Evolutionary conservation across 148 eudicot genomes (phyloP).

Genomic region (Nepenthes gracilis): DNA sequence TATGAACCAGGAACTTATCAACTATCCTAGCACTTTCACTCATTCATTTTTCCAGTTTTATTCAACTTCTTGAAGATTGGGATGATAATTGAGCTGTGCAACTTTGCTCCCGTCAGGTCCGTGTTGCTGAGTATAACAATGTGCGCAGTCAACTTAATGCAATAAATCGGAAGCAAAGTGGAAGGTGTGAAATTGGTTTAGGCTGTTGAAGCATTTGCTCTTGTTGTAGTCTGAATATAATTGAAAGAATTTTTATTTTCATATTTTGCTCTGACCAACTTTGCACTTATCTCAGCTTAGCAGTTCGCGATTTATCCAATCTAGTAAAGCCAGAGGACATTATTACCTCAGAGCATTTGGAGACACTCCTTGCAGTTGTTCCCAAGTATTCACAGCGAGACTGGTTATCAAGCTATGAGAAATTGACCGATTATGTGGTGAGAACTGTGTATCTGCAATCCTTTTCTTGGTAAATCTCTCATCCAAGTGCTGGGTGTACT

Average conservation of each 20-base stretch:
- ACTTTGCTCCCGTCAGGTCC: conserved; percentile 44
- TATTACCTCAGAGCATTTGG: conserved; percentile 70
- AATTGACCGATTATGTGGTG: conserved; percentile 91
- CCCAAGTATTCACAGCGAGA: conserved; percentile 93
- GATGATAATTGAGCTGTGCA: background rate
- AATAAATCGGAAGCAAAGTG: conserved; percentile 91
- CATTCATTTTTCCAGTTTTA: background rate
- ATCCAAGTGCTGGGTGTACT: background rate
- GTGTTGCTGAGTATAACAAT: conserved; percentile 92
- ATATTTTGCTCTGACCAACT: background rate
- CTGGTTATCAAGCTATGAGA: conserved; percentile 93
- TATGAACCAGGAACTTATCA: background rate
- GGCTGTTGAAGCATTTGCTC: background rate
- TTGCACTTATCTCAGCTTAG: conserved; percentile 52
- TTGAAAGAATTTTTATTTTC: background rate
- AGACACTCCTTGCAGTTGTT: conserved; percentile 85
- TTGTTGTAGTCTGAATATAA: background rate
- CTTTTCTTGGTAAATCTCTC: background rate
- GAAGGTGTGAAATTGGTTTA: conserved; percentile 46
- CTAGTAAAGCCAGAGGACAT: conserved; percentile 85
- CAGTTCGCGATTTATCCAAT: conserved; percentile 88
- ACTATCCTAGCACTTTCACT: background rate
- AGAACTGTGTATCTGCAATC: conserved; percentile 5
- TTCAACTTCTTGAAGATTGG: background rate
- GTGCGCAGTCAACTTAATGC: conserved; percentile 96